Evolutionary conservation across 2,329 filamentous ascomycete species (phyloP), one percentile per base, ranked within the genome.

Genomic region (Raffaelea albimanens): DNA sequence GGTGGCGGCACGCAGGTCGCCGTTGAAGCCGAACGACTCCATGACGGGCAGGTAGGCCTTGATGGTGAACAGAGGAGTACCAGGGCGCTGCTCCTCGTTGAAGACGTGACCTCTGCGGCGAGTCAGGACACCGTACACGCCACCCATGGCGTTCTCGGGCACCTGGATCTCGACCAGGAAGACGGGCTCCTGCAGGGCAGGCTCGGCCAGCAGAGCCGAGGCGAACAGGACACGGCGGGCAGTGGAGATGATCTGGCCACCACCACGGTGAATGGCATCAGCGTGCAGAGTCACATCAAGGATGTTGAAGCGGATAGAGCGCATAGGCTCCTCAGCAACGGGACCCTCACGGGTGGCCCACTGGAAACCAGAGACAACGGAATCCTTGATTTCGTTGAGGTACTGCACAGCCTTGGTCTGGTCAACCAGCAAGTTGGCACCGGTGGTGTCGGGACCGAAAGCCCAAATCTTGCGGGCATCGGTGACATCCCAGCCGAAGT

Each of bases 331-430:
- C 76, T 98, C 93, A 61, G 86, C 90, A 67, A 98, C 74, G 63
- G 93, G 93, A 78, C 93, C 93, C 81, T 98, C 93, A 67, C 91
- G 85, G 62, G 87, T 88, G 59, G 93, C 93, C 93, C 93, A 98
- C 75, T 98, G 93, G 89, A 98, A 98, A 83, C 93, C 93, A 60
- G 93, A 97, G 66, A 97, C 90, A 61, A 97, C 85, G 53, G 91
- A 97, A 68, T 98, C 93, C 87, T 98, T 98, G 83, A 98, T 98
- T 87, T 98, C 93, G 78, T 88, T 93, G 66, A 98, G 82, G 84
- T 97, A 98, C 80, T 98, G 93, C 59, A 98, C 93, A 62, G 93
- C 93, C 87, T 97, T 98, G 80, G 91, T 96, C 85, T 97, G 93
- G 75, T 98, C 93, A 66, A 98, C 83, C 61, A 98, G 78, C 80